Conservation (phyloP, 306 rosid genomes). For the Alnus rubra region DNA sequence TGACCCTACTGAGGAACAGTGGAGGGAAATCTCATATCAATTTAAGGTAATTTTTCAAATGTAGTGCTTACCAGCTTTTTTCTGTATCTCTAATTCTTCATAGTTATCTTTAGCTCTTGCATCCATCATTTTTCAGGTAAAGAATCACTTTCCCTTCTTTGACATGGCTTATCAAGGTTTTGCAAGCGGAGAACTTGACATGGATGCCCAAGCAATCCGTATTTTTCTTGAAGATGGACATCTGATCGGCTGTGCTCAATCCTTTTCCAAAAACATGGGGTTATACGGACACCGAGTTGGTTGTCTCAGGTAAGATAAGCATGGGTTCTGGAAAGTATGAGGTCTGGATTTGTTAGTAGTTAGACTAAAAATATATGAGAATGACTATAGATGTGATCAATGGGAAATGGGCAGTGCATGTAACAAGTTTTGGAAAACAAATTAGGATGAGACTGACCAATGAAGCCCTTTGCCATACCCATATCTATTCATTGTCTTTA, state of each 20-base stretch:
- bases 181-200: slow-evolving; percentile 45
- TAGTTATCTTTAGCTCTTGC: not conserved
- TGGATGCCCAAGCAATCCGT: slow-evolving; percentile 37
- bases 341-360: not conserved
- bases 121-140: slow-evolving; percentile 27
- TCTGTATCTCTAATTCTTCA: not conserved
- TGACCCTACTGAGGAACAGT: slow-evolving; percentile 41
- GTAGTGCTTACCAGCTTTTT: not conserved
- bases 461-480: not conserved
- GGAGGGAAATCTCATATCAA: slow-evolving; percentile 39
- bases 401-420: not conserved
- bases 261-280: slow-evolving; percentile 48
- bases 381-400: not conserved
- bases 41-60: slow-evolving; percentile 29
- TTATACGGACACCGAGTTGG: slow-evolving; percentile 45
- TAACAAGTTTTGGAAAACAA: not conserved
- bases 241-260: slow-evolving; percentile 43
- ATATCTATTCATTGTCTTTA: not conserved
- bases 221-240: slow-evolving; percentile 41
- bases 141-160: slow-evolving; percentile 44
- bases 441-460: not conserved
- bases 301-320: slow-evolving; percentile 32
- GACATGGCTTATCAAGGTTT: slow-evolving; percentile 52
- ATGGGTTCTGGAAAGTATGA: not conserved
- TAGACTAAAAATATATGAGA: not conserved